Evolutionary conservation across 2,329 filamentous ascomycete species (phyloP), one percentile per base, ranked within the genome.

Genomic region (Colletotrichum lupini): DNA sequence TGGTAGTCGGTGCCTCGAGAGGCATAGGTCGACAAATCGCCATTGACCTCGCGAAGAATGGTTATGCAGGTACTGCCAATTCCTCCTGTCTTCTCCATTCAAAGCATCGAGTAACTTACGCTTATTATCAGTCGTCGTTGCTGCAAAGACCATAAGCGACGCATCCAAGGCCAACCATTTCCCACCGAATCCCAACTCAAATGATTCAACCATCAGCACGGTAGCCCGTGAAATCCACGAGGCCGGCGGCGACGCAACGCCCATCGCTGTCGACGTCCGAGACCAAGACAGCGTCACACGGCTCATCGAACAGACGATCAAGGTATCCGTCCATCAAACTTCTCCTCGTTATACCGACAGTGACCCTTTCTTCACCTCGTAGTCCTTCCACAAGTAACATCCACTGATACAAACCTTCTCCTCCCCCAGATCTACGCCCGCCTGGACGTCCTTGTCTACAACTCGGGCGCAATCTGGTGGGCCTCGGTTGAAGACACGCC

Each of bases 401-500:
- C 24, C 4, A 53, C 59, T 65, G 22, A 32, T 30, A 56, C 59
- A 72, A 62, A 68, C 26, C 35, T 24, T 64, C 55, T 7, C 12
- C 32, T 12, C 3, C 4, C 32, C 11, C 75, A 90, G 77, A 85
- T 81, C 5, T 92, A 93, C 77, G 87, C 87, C 56, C 88, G 88
- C 26, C 84, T 97, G 4, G 94, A 97, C 79, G 92, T 93, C 0
- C 83, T 97, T 2, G 82, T 97, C 61, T 97, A 97, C 85, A 97
- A 97, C 80, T 92, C 92, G 0, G 94, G 94, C 53, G 94, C 94
- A 3, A 95, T 97, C 76, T 97, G 92, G 92, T 96, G 94, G 94
- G 89, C 92, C 0, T 88, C 92, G 1, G 90, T 97, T 0, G 88
- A 91, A 64, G 89, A 91, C 59, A 96, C 94, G 0, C 92, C 93